Evolutionary conservation across 2,329 filamentous ascomycete genomes (phyloP), one percentile per base, ranked within the genome.

Genomic region (Apiospora malaysiana): DNA sequence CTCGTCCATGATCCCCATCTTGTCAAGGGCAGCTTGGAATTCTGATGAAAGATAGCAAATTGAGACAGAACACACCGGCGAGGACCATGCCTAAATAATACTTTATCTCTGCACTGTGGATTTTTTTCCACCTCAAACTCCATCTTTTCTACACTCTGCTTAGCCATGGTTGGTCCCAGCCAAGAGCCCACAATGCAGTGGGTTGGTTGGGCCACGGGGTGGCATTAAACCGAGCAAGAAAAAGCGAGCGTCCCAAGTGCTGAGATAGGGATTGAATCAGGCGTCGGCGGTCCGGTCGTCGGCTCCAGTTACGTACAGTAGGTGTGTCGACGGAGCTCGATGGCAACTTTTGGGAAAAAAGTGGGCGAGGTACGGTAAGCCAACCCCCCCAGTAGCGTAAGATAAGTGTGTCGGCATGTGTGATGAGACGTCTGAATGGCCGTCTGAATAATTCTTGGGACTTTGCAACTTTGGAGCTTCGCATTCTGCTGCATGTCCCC

Each of bases 141-240:
- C 56, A 63, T 63, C 56, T 63, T 63, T 63, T 63, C 27, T 63
- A 63, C 56, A n/a, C 18, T 63, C 27, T 9, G 16, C 27, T 37
- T 63, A 12, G 27, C 56, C 27, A 59, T 59, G 56, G 56, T 40
- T 63, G 56, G 56, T 18, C 32, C 56, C 32, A 63, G 56, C 32
- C 51, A 27, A 40, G 18, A n/a, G 18, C 56, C 32, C 49, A 27
- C 56, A 40, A 63, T 63, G 56, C 32, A 6, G 56, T 63, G 56
- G 56, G 56, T 63, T 63, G 56, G 56, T 63, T 63, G 49, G 49
- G 49, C 49, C 25, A 63, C 56, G 56, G 56, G 56, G 56, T 63
- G 56, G 56, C 32, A 63, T 63, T 63, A 63, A 63, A 63, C 56
- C 56, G 56, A 63, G 56, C 32, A 63, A 7, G 16, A 37, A 37